These are phyloP conservation scores for Camellia oleifera DNA, from an alignment of 179 eudicot species.

Conservation along the genomic window DNA sequence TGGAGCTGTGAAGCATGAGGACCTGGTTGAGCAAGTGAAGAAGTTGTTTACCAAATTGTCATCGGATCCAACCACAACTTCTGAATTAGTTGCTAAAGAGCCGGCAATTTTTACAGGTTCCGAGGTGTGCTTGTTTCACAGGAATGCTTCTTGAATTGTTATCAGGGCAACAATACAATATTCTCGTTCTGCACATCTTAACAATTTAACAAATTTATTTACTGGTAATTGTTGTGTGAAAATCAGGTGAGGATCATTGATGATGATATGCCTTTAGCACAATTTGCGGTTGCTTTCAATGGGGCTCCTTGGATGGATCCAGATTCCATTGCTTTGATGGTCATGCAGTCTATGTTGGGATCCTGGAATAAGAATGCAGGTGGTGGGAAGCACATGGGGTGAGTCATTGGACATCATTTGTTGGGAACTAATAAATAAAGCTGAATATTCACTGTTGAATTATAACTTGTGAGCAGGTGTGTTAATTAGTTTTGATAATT, in stretches of 20 bases:
- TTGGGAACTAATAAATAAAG: not conserved
- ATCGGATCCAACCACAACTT: slow-evolving; percentile 52
- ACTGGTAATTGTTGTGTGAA: slow-evolving; percentile 21
- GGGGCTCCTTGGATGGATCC: slow-evolving; percentile 88
- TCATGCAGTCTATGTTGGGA: slow-evolving; percentile 59
- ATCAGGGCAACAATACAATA: not conserved
- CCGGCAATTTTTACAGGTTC: slow-evolving; percentile 78
- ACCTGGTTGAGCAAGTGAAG: slow-evolving; percentile 66
- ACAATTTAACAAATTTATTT: not conserved
- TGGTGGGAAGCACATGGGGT: slow-evolving; percentile 67
- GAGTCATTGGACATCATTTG: slow-evolving; percentile 14
- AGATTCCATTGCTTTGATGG: slow-evolving; percentile 63
- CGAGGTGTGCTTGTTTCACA: slow-evolving; percentile 49
- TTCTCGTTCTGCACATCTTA: not conserved
- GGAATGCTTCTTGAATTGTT: slow-evolving; percentile 17
- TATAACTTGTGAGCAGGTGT: not conserved
- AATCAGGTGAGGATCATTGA: slow-evolving; percentile 55
- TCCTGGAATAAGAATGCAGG: slow-evolving; percentile 56
- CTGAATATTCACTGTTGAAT: not conserved
- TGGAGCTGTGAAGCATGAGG: slow-evolving; percentile 78
- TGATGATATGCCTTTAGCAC: slow-evolving; percentile 56
- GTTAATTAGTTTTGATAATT: slow-evolving; percentile 10
- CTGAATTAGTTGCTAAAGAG: slow-evolving; percentile 61
- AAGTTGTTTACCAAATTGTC: slow-evolving; percentile 62
- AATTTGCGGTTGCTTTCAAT: slow-evolving; percentile 76